Base-by-base conservation (phyloP, 1,284 basidiomycete genomes). In the Xerocomus nothofagi region DNA sequence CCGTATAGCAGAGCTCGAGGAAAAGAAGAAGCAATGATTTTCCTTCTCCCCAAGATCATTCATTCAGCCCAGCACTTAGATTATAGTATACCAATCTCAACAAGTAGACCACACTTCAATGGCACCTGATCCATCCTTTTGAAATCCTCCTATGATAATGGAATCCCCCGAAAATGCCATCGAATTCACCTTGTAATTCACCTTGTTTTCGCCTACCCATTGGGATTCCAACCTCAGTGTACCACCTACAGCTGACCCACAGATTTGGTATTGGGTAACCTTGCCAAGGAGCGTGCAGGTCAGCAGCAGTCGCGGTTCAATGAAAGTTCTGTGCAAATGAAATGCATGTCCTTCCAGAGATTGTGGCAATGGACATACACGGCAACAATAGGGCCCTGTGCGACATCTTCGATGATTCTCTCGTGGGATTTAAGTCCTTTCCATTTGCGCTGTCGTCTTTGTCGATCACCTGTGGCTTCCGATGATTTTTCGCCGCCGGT, bases 301-400 rank as follows among this genome's bases (percentile, higher is more conserved):
- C 12, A 80, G 60, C 39, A 89, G 57, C 26, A 65, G 69, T 18
- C 71, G 70, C 1, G 75, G 54, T 14, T 69, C 71, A 14, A 72
- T 62, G 57, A 88, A 86, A 30, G 71, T 64, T 58, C 86, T 88
- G 47, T 3, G 33, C 15, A 39, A 39, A 37, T 3, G 23, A 29
- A 34, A 47, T 50, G 34, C 57, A 29, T 29, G 18, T n/a, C 37
- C 47, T 36, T 49, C 29, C 36, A 18, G 46, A 39, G 7, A 42
- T 14, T 3, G 8, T 38, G 32, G 26, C 14, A 41, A 42, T 41
- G 27, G 32, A 67, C 81, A 50, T 60, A 88, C 88, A 84, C 56
- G 11, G 78, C 79, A 46, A 87, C 84, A 21, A 91, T 69, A 17
- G 88, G 86, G 2, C 87, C 88, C 51, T 86, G 79, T 1, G 82